Conservation (phyloP, 2,329 filamentous ascomycete species). For the Myotisia sp. region DNA sequence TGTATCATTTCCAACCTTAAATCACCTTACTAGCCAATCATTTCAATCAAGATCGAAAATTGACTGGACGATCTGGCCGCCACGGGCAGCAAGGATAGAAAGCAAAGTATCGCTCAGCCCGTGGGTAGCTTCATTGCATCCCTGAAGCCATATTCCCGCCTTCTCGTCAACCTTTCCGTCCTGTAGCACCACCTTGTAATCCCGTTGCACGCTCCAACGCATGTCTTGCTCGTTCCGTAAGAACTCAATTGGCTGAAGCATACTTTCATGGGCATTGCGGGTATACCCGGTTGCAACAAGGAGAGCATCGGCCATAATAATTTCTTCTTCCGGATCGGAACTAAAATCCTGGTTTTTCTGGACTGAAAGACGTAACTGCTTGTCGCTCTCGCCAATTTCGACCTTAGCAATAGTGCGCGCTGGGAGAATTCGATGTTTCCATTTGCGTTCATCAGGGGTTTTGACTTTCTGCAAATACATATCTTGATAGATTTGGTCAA, state of each 20-base stretch:
- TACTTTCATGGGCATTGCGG: constrained; percentile 60
- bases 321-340: constrained; percentile 38
- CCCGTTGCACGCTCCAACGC: constrained; percentile 54
- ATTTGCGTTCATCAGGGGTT: constrained; percentile 52
- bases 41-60: too few species aligned
- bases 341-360: constrained; percentile 35
- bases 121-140: constrained; percentile 84
- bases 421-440: constrained; percentile 69
- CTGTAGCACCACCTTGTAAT: constrained; percentile 65
- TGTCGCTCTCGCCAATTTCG: constrained; percentile 37
- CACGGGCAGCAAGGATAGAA: constrained; percentile 53
- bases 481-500: constrained; percentile 74
- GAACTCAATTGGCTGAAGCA: constrained; percentile 53
- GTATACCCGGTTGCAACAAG: constrained; percentile 80
- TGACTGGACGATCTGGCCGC: constrained; percentile 21
- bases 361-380: constrained; percentile 45
- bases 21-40: too few species aligned
- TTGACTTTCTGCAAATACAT: constrained; percentile 74
- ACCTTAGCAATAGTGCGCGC: constrained; percentile 52
- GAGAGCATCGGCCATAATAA: constrained; percentile 62
- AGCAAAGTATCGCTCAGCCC: constrained; percentile 72
- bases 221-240: constrained; percentile 47
- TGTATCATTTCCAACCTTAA: too few species aligned
- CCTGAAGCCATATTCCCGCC: constrained; percentile 81
- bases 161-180: constrained; percentile 51